phyloP scores from a whole-genome alignment of 164 flowering plant genomes.

The Vitis amurensis region DNA sequence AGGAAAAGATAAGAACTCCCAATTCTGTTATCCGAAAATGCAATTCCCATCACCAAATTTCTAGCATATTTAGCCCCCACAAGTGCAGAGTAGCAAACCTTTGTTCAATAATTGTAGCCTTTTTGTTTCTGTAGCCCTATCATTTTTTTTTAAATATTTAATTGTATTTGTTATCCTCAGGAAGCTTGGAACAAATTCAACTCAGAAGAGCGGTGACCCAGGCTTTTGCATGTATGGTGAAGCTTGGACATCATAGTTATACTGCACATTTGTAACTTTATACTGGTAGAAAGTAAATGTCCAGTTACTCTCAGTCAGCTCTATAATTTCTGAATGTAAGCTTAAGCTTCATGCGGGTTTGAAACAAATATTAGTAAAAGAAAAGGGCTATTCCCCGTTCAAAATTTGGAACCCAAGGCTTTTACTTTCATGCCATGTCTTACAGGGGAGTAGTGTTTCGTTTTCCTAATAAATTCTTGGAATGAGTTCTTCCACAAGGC shows the following conservation, averaged over 20 bases:
- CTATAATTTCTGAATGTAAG: slow-evolving; percentile 6
- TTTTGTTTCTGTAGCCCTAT: too few species aligned
- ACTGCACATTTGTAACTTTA: slow-evolving; percentile 12
- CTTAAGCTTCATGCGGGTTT: slow-evolving; percentile 3
- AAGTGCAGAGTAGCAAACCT: background rate
- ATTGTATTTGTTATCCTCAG: slow-evolving; percentile 21
- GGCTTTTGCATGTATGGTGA: background rate
- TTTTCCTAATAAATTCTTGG: too few species aligned
- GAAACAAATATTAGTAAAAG: slow-evolving; percentile 6
- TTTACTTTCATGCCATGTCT: too few species aligned
- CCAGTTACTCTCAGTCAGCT: background rate
- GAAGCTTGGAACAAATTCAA: slow-evolving; percentile 73
- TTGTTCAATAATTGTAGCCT: background rate
- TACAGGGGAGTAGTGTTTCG: too few species aligned
- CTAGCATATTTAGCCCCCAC: too few species aligned
- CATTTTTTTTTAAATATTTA: background rate
- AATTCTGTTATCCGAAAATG: too few species aligned
- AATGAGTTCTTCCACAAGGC: too few species aligned
- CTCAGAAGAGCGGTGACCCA: slow-evolving; percentile 56
- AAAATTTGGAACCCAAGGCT: too few species aligned
- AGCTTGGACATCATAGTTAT: background rate
- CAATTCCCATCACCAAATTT: too few species aligned
- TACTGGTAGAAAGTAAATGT: slow-evolving; percentile 7
- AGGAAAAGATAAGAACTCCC: too few species aligned
- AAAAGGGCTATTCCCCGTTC: background rate